Evolutionary conservation across 306 rosid species (phyloP).

Genomic region (Oxytropis ochrocephala): DNA sequence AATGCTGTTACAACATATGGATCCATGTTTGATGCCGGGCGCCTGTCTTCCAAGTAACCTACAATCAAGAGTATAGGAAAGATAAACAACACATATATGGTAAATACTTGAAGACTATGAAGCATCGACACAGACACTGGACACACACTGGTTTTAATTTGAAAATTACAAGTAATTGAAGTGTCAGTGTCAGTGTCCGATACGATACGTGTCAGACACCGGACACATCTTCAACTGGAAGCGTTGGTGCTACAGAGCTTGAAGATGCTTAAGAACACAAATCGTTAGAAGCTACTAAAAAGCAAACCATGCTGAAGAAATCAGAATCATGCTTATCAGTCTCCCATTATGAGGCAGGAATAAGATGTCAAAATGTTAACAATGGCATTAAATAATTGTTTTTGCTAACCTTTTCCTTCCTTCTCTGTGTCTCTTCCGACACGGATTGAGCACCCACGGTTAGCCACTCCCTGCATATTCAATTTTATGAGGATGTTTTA

Average conservation of each 20-base stretch:
- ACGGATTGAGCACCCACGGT: slow-evolving; percentile 97
- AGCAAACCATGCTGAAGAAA: background rate
- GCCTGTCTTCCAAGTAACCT: slow-evolving; percentile 99
- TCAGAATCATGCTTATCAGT: background rate
- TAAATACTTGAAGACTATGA: background rate
- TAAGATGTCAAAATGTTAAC: background rate
- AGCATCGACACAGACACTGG: too few relatives aligned
- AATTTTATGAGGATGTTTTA: slow-evolving; percentile 20
- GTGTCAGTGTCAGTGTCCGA: too few relatives aligned
- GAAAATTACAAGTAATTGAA: too few relatives aligned
- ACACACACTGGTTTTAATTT: too few relatives aligned
- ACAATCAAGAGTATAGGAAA: background rate
- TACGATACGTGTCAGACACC: too few relatives aligned
- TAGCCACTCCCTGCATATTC: slow-evolving; percentile 86
- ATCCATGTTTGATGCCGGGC: slow-evolving; percentile 99
- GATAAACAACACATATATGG: background rate
- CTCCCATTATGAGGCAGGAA: background rate
- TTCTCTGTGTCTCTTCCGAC: slow-evolving; percentile 94
- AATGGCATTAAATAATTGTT: background rate
- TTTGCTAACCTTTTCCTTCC: slow-evolving; percentile 71
- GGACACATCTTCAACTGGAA: too few relatives aligned
- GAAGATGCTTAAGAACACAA: background rate
- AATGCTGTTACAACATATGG: slow-evolving; percentile 81
- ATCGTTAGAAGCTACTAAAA: background rate
- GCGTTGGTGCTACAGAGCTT: too few relatives aligned